These are phyloP conservation scores for Dactylonectria estremocensis DNA, from an alignment of 2,329 filamentous ascomycete genomes.

Conservation along the genomic window DNA sequence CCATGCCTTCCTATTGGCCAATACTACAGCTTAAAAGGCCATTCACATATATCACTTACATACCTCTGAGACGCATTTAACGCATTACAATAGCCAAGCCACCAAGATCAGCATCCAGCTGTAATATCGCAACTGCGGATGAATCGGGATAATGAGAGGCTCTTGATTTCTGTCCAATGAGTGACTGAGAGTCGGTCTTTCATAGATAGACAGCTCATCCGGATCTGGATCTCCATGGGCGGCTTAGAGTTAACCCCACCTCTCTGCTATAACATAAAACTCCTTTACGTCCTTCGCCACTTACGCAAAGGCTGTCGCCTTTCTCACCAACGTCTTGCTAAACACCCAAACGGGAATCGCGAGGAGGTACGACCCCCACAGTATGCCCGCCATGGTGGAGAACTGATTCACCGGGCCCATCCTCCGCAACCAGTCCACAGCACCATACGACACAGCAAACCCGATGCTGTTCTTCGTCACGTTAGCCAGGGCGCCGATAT, in stretches of 20 bases:
- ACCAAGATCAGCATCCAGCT: background rate
- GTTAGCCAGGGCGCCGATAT: slow-evolving; percentile 18
- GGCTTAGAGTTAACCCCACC: background rate
- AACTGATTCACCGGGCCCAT: slow-evolving; percentile 19
- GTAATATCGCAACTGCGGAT: background rate
- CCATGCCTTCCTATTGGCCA: background rate
- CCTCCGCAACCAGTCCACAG: slow-evolving; percentile 10
- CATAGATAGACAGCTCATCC: background rate
- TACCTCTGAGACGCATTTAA: background rate
- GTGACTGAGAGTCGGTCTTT: background rate
- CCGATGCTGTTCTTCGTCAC: slow-evolving; percentile 18
- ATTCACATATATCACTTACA: background rate
- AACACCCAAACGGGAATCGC: slow-evolving; percentile 19
- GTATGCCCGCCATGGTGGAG: slow-evolving; percentile 14
- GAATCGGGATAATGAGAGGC: background rate
- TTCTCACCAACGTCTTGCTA: slow-evolving; percentile 1
- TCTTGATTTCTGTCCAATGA: background rate
- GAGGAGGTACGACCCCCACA: slow-evolving; percentile 17
- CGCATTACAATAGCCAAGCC: background rate
- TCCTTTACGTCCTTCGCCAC: background rate
- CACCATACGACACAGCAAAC: slow-evolving; percentile 18
- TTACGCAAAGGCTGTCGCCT: background rate
- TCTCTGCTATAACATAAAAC: background rate
- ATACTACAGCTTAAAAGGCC: background rate
- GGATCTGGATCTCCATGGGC: background rate